Evolutionary conservation across 257 asterid species (phyloP).

Genomic region (Coffea canephora): DNA sequence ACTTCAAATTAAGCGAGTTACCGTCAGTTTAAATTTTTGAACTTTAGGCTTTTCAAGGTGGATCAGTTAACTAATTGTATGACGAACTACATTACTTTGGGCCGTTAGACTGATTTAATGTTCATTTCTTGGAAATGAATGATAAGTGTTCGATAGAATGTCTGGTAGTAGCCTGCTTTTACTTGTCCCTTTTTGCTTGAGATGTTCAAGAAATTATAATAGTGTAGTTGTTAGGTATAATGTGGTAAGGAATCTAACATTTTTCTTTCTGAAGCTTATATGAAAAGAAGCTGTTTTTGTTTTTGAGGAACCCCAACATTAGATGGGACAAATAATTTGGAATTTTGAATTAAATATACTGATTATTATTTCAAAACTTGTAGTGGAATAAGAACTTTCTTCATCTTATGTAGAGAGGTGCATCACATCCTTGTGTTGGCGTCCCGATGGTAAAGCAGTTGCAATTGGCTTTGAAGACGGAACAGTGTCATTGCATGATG

Average conservation of each 20-base stretch:
- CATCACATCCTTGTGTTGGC: constrained; percentile 92
- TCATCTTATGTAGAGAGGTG: constrained; percentile 50
- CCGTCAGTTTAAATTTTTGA: background rate
- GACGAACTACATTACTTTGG: background rate
- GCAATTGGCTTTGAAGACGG: constrained; percentile 97
- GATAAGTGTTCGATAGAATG: constrained; percentile 3
- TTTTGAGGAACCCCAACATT: background rate
- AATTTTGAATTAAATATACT: background rate
- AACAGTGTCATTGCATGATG: constrained; percentile 82
- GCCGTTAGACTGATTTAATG: background rate
- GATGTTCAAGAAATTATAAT: background rate
- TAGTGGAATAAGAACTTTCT: constrained; percentile 4
- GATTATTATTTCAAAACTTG: background rate
- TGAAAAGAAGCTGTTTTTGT: background rate
- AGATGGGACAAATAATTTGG: background rate
- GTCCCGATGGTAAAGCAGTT: constrained; percentile 94
- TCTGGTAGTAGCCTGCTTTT: background rate
- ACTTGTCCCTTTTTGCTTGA: background rate
- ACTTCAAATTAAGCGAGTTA: background rate
- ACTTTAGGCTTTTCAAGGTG: background rate
- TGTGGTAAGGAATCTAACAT: no score
- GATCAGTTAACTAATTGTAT: background rate
- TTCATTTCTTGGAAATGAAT: background rate
- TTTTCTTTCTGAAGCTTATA: background rate
- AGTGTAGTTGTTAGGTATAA: background rate